Conservation (phyloP, 495 filamentous ascomycete species). For the Pyronema omphalodes region DNA sequence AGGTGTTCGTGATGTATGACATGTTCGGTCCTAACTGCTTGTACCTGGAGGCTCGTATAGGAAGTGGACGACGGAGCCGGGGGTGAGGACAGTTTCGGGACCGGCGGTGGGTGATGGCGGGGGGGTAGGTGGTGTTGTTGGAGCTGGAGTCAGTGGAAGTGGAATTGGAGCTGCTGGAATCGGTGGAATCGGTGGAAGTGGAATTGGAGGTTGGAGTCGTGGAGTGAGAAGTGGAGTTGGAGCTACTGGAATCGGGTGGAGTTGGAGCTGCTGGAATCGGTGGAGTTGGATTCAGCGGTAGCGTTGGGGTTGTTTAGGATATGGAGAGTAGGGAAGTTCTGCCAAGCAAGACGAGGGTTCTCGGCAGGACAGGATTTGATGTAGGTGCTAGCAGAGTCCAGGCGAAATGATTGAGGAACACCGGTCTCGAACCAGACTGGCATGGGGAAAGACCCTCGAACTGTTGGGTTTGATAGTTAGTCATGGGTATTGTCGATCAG, state of each 20-base stretch:
- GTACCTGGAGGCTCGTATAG: conserved; percentile 55
- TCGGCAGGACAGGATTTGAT: conserved; percentile 60
- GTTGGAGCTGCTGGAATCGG: too few relatives aligned
- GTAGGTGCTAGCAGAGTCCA: conserved; percentile 77
- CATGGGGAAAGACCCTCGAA: conserved; percentile 74
- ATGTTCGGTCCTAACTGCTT: conserved; percentile 61
- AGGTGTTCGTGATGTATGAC: conserved; percentile 67
- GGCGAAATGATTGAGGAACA: conserved; percentile 68
- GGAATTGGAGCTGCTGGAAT: too few relatives aligned
- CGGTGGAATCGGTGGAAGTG: too few relatives aligned
- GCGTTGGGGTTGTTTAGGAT: conserved; percentile 67
- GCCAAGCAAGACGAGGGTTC: conserved; percentile 63
- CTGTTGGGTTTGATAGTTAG: conserved; percentile 3
- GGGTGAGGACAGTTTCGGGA: conserved; percentile 61
- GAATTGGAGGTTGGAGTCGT: too few relatives aligned
- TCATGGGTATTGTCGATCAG: too few relatives aligned
- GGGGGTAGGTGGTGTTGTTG: conserved; percentile 34
- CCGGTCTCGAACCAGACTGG: conserved; percentile 70
- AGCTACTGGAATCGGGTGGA: too few relatives aligned
- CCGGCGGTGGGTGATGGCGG: conserved; percentile 49
- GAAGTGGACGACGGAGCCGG: conserved; percentile 53
- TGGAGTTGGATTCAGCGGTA: too few relatives aligned
- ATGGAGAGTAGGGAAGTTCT: conserved; percentile 64
- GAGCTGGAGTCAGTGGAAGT: too few relatives aligned
- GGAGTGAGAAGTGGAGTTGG: too few relatives aligned